A percentile compares a stretch with the other conserved stretches of the same genome.
Evolutionary conservation across 192 early-diverging fungal species (phyloP).

Genomic region (Coemansia furcata): DNA sequence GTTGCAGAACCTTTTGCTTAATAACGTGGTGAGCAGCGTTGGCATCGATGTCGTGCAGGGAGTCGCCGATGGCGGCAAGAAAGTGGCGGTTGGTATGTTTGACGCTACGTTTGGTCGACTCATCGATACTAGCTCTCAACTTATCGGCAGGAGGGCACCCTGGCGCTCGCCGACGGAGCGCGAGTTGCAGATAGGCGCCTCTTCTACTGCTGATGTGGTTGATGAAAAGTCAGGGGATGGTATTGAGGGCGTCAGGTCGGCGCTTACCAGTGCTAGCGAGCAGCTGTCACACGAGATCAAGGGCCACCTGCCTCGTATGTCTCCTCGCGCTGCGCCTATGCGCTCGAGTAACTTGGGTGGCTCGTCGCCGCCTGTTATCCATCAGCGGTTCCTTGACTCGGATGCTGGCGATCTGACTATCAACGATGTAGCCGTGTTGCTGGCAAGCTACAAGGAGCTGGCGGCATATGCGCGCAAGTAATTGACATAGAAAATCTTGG

Average conservation of each 20-base stretch:
- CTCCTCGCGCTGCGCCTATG: background rate
- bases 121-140: constrained; percentile 31
- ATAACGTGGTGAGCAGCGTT: constrained; percentile 36
- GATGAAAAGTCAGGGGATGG: constrained; percentile 6
- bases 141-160: constrained; percentile 15
- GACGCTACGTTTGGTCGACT: constrained; percentile 46
- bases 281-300: constrained; percentile 43
- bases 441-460: constrained; percentile 46
- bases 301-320: constrained; percentile 25
- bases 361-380: constrained; percentile 3
- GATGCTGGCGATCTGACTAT: constrained; percentile 23
- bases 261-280: constrained; percentile 29
- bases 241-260: constrained; percentile 22
- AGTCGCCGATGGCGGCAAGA: constrained; percentile 49
- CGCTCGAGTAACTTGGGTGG: background rate
- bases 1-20: constrained; percentile 32
- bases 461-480: constrained; percentile 22
- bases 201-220: background rate
- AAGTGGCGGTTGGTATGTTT: constrained; percentile 50
- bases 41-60: constrained; percentile 52
- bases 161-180: constrained; percentile 29
- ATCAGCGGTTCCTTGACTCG: constrained; percentile 18
- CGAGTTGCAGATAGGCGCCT: constrained; percentile 17
- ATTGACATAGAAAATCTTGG: background rate
- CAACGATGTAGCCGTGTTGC: constrained; percentile 33